A percentile compares a stretch with the other conserved stretches of the same genome.
These are phyloP conservation scores for Eucalyptus rudis DNA, from an alignment of 345 rosid genomes.

Conservation along the genomic window DNA sequence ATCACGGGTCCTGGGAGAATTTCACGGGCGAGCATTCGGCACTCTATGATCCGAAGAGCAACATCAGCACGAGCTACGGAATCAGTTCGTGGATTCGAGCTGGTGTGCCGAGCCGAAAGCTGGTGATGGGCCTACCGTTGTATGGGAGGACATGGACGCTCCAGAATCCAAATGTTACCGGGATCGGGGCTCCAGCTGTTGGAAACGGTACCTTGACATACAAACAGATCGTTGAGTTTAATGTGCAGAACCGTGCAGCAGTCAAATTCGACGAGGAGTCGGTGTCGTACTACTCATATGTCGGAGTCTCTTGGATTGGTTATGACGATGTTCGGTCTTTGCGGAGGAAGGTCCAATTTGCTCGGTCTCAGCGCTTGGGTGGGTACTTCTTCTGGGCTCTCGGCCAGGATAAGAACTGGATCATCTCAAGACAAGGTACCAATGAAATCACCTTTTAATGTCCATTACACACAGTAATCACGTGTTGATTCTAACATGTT, in stretches of 20 bases:
- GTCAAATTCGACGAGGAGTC: not conserved
- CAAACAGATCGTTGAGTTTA: slow-evolving; percentile 4
- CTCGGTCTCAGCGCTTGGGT: slow-evolving; percentile 7
- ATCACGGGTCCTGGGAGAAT: slow-evolving; percentile 26
- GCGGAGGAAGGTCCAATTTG: slow-evolving; percentile 11
- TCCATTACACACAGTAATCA: not conserved
- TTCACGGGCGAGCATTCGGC: slow-evolving; percentile 8
- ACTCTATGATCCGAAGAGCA: slow-evolving; percentile 6
- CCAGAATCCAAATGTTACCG: slow-evolving; percentile 1
- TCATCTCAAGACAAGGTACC: slow-evolving; percentile 3
- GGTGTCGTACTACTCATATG: slow-evolving; percentile 17
- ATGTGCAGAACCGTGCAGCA: not conserved
- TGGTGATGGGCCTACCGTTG: slow-evolving; percentile 35
- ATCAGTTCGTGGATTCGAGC: slow-evolving; percentile 19
- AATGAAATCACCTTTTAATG: not conserved
- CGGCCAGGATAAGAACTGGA: slow-evolving; percentile 16
- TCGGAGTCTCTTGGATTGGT: slow-evolving; percentile 20
- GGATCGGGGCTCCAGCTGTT: slow-evolving; percentile 16
- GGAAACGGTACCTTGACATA: slow-evolving; percentile 8
- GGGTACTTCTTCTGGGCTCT: slow-evolving; percentile 47
- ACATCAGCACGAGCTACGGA: slow-evolving; percentile 23
- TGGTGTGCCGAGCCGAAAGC: slow-evolving; percentile 11
- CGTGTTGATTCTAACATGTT: not conserved
- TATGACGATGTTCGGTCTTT: slow-evolving; percentile 20
- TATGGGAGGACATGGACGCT: slow-evolving; percentile 32